phyloP scores from a whole-genome alignment of 2,329 filamentous ascomycete species.

The Fusarium setosum region DNA sequence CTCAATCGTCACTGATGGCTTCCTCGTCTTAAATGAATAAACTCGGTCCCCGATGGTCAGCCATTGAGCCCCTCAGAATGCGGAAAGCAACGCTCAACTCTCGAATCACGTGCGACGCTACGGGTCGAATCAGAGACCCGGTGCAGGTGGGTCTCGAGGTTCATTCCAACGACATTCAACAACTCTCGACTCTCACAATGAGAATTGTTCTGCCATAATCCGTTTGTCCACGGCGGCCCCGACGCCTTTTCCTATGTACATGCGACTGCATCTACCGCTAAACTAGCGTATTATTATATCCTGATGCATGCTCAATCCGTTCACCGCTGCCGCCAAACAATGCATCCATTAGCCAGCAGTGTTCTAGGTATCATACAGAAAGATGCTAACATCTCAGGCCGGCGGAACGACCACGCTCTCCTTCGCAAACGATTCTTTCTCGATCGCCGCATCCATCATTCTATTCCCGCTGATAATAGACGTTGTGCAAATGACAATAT shows the following conservation, averaged over 20 bases:
- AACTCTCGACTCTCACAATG: slow-evolving; percentile 17
- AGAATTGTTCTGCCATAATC: slow-evolving; percentile 8
- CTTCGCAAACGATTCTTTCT: slow-evolving; percentile 72
- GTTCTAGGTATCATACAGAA: slow-evolving; percentile 35
- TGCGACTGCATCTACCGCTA: not conserved
- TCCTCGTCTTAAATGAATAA: slow-evolving; percentile 33
- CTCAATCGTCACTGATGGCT: slow-evolving; percentile 27
- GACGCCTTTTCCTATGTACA: not conserved
- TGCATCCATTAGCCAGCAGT: slow-evolving; percentile 14
- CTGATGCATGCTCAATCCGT: not conserved
- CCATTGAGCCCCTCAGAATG: slow-evolving; percentile 44
- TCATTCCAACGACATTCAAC: slow-evolving; percentile 31
- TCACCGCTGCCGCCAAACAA: slow-evolving; percentile 9
- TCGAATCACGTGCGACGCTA: slow-evolving; percentile 39
- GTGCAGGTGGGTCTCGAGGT: slow-evolving; percentile 32
- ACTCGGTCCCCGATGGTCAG: slow-evolving; percentile 42
- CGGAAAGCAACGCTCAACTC: slow-evolving; percentile 37
- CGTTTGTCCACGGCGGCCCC: not conserved
- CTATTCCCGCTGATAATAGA: slow-evolving; percentile 89
- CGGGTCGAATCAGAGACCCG: slow-evolving; percentile 37
- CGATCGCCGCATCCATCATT: slow-evolving; percentile 88
- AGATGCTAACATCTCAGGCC: slow-evolving; percentile 26
- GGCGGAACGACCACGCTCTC: slow-evolving; percentile 43
- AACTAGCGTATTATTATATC: not conserved
- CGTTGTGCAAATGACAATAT: slow-evolving; percentile 92